A percentile compares a stretch with the other conserved stretches of the same genome.
These are phyloP conservation scores for Adansonia rubrostipa DNA, from an alignment of 441 rosid genomes.

Conservation along the genomic window DNA sequence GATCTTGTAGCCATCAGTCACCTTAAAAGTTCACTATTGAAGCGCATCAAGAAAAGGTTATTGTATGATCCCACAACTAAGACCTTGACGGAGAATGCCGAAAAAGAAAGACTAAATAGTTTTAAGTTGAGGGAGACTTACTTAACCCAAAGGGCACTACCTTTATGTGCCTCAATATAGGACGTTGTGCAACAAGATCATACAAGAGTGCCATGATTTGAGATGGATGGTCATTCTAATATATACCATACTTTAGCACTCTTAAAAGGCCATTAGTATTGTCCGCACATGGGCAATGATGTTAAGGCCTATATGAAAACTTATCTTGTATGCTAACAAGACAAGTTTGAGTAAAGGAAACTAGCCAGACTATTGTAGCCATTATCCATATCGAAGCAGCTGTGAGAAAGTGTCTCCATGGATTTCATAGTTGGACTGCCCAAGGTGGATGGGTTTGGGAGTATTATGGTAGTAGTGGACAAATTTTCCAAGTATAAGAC, in stretches of 20 bases:
- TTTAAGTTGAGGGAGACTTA: no score
- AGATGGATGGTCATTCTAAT: neutral
- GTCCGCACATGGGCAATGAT: neutral
- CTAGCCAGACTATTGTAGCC: neutral
- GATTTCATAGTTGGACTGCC: neutral
- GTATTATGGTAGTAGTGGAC: neutral
- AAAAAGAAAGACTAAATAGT: neutral
- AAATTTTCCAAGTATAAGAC: neutral
- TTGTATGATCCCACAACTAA: neutral
- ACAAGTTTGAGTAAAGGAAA: neutral
- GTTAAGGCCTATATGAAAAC: neutral
- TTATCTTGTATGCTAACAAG: neutral
- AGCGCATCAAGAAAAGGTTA: neutral
- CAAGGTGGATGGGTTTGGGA: neutral
- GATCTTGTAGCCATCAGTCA: neutral
- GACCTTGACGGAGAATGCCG: no score
- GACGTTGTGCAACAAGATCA: neutral
- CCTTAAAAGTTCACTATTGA: neutral
- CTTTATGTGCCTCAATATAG: neutral
- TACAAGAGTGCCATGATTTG: neutral
- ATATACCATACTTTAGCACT: neutral
- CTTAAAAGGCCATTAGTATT: neutral
- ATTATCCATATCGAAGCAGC: neutral
- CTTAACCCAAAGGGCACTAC: neutral
- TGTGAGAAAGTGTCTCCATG: neutral